Base-by-base conservation (phyloP, 805 yeast genomes). In the Lachancea meyersii region DNA sequence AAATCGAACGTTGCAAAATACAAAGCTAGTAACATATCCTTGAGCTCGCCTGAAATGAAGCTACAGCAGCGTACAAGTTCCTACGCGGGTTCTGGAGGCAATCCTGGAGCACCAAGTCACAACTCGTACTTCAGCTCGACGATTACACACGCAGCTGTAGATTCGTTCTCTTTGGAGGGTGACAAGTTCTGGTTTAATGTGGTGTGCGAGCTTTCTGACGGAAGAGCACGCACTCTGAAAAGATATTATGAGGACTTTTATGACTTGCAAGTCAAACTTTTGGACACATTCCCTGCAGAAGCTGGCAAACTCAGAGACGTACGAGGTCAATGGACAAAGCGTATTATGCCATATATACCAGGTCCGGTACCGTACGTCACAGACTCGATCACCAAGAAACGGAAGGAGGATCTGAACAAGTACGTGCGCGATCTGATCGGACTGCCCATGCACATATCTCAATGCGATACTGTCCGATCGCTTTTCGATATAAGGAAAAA, bases 161-260 rank as follows among this genome's bases (percentile, higher is more conserved):
- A 85, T 47, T 71, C 85, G 2, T 87, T 82, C 61, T 80, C 82
- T 28, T 75, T 82, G 48, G 89, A 86, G 45, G 85, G 83, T 46
- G 95, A 91, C 14, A 76, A 94, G 48, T 91, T 86, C 64, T 91
- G 95, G 86, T 91, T 84, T 65, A 73, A 86, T 44, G 76, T 91
- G 3, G 69, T 74, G 26, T 86, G 84, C 20, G 71, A 75, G 44
- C 64, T 86, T 50, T 72, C 81, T 14, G 78, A 80, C 58, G 93
- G 91, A n/a, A 71, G 72, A 40, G 61, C 65, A 17, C 72, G 96
- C 45, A 77, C 79, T 46, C 68, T 93, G 49, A 87, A 93, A 63
- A 74, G 98, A 46, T 89, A 76, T 65, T 93, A 93, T 65, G 96
- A 91, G 61, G 98, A 93, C 66, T 93, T 93, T 60, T 93, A 89